A percentile compares a stretch with the other conserved stretches of the same genome.
phyloP scores from a whole-genome alignment of 192 early-diverging fungal species.

The Coemansia sp. region DNA sequence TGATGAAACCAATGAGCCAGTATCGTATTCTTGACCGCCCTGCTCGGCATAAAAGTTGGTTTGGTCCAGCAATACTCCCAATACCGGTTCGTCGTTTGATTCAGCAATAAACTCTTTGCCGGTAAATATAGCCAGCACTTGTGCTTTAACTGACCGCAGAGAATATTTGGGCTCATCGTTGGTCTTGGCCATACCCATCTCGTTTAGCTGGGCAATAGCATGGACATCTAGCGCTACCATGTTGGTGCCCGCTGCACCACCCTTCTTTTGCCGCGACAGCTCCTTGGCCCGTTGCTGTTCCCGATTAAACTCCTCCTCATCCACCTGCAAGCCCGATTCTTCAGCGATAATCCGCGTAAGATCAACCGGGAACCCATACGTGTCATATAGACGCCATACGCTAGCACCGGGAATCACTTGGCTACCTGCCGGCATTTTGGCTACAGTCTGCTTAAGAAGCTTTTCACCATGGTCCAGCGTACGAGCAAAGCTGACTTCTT shows the following conservation, averaged over 20 bases:
- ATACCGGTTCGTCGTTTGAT: constrained; percentile 59
- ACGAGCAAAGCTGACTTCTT: constrained; percentile 91
- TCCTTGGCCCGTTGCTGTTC: constrained; percentile 79
- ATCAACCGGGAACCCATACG: constrained; percentile 98
- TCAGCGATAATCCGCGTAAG: constrained; percentile 98
- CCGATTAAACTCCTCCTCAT: constrained; percentile 78
- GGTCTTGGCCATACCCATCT: constrained; percentile 73
- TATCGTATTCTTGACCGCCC: constrained; percentile 95
- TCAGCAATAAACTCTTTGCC: constrained; percentile 29
- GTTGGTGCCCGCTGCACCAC: constrained; percentile 54
- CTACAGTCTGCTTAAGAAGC: constrained; percentile 78
- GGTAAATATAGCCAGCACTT: constrained; percentile 75
- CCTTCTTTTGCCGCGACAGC: constrained; percentile 61
- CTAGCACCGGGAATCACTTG: constrained; percentile 75
- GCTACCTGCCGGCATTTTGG: constrained; percentile 52
- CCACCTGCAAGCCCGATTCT: constrained; percentile 80
- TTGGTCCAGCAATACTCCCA: constrained; percentile 89
- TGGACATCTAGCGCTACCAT: constrained; percentile 87
- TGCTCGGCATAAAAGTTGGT: constrained; percentile 98
- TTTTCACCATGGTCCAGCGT: constrained; percentile 96
- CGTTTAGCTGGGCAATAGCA: constrained; percentile 81
- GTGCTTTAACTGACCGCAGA: constrained; percentile 66
- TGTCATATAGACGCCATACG: constrained; percentile 98
- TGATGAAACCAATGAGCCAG: constrained; percentile 77
- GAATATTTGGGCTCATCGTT: constrained; percentile 85